These are phyloP conservation scores for Monosporozyma unispora DNA, from an alignment of 805 yeast species.

Conservation along the genomic window DNA sequence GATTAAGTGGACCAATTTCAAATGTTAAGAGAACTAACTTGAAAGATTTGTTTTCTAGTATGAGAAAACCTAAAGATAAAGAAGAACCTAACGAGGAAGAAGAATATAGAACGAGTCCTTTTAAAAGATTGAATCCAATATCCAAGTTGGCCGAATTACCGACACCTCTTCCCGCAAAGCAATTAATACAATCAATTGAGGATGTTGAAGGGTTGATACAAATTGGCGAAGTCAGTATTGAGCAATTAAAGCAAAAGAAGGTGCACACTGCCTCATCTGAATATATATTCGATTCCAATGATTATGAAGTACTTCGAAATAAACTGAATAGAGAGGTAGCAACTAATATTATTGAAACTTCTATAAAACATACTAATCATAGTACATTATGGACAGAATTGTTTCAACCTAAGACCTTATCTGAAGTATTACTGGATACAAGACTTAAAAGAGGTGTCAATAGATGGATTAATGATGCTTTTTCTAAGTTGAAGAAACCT, in stretches of 20 bases:
- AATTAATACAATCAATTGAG: constrained; percentile 11
- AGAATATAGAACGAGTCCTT: constrained; percentile 4
- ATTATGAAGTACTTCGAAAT: constrained; percentile 11
- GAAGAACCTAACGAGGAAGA: background rate
- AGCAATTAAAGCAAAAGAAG: background rate
- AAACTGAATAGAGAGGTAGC: background rate
- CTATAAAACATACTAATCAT: background rate
- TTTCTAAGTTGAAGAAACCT: constrained; percentile 26
- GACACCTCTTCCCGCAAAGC: constrained; percentile 17
- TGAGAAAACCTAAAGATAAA: constrained; percentile 3
- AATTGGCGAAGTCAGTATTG: no score
- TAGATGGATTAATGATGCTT: constrained; percentile 29
- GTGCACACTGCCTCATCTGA: background rate
- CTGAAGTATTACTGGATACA: constrained; percentile 27
- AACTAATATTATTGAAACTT: background rate
- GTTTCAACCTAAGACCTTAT: constrained; percentile 25
- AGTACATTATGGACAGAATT: constrained; percentile 21
- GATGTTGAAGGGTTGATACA: no score
- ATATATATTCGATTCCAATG: constrained; percentile 8
- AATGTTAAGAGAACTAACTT: constrained; percentile 19
- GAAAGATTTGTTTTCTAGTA: constrained; percentile 16
- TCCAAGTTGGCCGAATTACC: constrained; percentile 13
- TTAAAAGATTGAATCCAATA: constrained; percentile 9
- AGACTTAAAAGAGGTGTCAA: constrained; percentile 14
- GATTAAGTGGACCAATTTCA: constrained; percentile 8